These are phyloP conservation scores for Starmera dryadoides DNA, from an alignment of 805 yeast species.

Conservation along the genomic window DNA sequence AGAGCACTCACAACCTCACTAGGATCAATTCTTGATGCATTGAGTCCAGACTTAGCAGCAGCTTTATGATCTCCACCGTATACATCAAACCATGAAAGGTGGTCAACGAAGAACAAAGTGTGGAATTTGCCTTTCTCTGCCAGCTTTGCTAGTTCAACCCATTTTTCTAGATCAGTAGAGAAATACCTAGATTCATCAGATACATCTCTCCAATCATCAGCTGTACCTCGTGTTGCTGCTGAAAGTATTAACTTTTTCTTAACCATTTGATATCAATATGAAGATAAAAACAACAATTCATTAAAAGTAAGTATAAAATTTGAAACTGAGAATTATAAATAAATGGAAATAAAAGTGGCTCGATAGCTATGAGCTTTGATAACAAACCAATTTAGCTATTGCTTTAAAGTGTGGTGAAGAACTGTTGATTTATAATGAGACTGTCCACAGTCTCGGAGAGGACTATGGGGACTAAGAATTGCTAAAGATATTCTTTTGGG, in stretches of 20 bases:
- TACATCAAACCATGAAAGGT: constrained; percentile 29
- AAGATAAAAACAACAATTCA: too few relatives aligned
- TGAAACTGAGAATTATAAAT: too few relatives aligned
- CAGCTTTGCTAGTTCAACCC: constrained; percentile 22
- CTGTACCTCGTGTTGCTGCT: background rate
- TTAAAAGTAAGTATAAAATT: too few relatives aligned
- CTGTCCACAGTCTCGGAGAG: too few relatives aligned
- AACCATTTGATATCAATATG: too few relatives aligned
- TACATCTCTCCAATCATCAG: background rate
- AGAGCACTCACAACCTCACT: constrained; percentile 23
- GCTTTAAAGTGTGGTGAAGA: too few relatives aligned
- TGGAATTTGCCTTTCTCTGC: constrained; percentile 29
- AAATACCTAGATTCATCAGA: background rate
- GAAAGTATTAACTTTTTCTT: background rate
- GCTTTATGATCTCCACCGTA: constrained; percentile 21
- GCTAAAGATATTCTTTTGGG: too few relatives aligned
- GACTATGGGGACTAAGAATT: too few relatives aligned
- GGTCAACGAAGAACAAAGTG: constrained; percentile 29
- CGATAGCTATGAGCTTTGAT: too few relatives aligned
- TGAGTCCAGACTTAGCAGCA: constrained; percentile 10
- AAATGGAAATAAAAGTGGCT: too few relatives aligned
- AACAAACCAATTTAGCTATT: too few relatives aligned
- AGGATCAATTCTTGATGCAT: constrained; percentile 24
- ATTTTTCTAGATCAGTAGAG: constrained; percentile 7
- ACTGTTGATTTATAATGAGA: too few relatives aligned